Conservation (phyloP, 352 stramenopile species). For the Pythium myriotylum region DNA sequence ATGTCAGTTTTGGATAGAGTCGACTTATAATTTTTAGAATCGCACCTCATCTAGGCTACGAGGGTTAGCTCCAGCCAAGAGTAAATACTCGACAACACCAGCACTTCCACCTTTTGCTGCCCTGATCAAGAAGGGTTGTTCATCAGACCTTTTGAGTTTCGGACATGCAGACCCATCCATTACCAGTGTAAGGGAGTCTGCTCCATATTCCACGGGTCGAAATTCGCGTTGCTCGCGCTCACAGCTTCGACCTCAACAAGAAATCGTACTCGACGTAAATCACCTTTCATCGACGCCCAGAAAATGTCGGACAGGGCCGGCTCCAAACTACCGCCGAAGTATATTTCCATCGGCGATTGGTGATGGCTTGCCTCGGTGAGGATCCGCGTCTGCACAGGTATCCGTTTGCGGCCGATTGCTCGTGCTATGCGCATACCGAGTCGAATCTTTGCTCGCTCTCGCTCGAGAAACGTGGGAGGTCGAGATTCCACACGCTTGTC, state of each 20-base stretch:
- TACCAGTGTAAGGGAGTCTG: constrained; percentile 77
- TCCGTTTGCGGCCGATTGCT: constrained; percentile 56
- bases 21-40: background rate
- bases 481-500: background rate
- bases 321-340: constrained; percentile 61
- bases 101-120: constrained; percentile 62
- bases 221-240: constrained; percentile 40
- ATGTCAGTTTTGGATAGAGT: background rate
- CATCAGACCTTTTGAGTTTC: background rate
- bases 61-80: constrained; percentile 50
- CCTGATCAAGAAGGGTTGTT: constrained; percentile 27
- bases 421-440: constrained; percentile 54
- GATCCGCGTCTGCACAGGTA: constrained; percentile 70
- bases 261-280: constrained; percentile 53
- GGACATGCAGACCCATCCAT: background rate
- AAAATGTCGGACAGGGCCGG: constrained; percentile 65
- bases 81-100: constrained; percentile 56
- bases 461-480: constrained; percentile 44
- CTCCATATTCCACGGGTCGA: constrained; percentile 79
- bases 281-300: constrained; percentile 67
- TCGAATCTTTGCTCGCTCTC: constrained; percentile 59
- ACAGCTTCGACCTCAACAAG: constrained; percentile 64
- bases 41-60: constrained; percentile 54
- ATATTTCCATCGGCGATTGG: constrained; percentile 61
- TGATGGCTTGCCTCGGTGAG: constrained; percentile 55